Conservation (phyloP, 345 rosid genomes). For the Litchi chinensis region DNA sequence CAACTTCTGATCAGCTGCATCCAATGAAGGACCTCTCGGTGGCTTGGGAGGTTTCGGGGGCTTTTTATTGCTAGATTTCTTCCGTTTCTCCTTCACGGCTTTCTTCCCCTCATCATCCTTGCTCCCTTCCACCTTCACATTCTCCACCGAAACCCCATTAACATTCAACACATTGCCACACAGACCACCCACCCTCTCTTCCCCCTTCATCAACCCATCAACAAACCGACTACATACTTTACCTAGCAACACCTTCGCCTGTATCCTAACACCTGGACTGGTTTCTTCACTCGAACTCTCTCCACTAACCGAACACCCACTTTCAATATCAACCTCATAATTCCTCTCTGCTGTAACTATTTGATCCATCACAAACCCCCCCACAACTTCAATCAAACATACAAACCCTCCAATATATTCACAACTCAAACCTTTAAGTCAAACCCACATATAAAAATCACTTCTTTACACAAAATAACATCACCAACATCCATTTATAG, state of each 20-base stretch:
- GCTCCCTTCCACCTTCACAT: slow-evolving; percentile 28
- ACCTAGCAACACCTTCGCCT: slow-evolving; percentile 23
- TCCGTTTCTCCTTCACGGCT: slow-evolving; percentile 51
- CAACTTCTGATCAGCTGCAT: slow-evolving; percentile 80
- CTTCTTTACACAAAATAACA: slow-evolving; percentile 7
- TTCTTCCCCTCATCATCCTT: slow-evolving; percentile 38
- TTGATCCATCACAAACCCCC: slow-evolving; percentile 34
- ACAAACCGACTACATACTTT: slow-evolving; percentile 31
- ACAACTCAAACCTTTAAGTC: neutral
- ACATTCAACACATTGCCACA: slow-evolving; percentile 16
- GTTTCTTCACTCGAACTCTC: slow-evolving; percentile 37
- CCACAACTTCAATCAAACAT: slow-evolving; percentile 12
- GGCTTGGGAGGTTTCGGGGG: slow-evolving; percentile 86
- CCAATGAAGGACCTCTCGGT: slow-evolving; percentile 83
- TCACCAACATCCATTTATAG: slow-evolving; percentile 10
- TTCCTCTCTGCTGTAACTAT: slow-evolving; percentile 37
- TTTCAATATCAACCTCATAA: slow-evolving; percentile 72
- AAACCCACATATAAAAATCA: slow-evolving; percentile 22
- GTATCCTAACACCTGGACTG: slow-evolving; percentile 27
- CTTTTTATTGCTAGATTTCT: slow-evolving; percentile 60
- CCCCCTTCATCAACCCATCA: slow-evolving; percentile 33
- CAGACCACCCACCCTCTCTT: slow-evolving; percentile 33
- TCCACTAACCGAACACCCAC: slow-evolving; percentile 42
- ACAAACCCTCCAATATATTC: neutral
- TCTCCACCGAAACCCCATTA: slow-evolving; percentile 25